Conservation (phyloP, 2,329 filamentous ascomycete genomes). For the Plenodomus biglobosus region DNA sequence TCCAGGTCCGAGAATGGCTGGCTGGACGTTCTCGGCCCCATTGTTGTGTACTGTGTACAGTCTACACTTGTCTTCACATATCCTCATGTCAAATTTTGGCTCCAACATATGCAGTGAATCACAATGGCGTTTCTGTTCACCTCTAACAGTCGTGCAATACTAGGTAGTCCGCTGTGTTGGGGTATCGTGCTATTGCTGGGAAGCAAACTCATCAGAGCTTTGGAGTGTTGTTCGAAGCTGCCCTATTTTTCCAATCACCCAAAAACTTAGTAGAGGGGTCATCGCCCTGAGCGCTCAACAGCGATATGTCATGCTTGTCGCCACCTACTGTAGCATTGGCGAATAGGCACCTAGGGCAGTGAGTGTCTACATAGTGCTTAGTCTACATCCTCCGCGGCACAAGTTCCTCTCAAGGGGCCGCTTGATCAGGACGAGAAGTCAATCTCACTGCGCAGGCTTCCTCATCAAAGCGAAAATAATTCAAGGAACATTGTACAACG, state of each 20-base stretch:
- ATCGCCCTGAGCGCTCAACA: slow-evolving; percentile 20
- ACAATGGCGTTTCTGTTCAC: background rate
- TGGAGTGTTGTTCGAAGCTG: too few species aligned
- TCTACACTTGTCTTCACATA: background rate
- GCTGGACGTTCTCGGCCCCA: background rate
- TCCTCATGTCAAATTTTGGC: background rate
- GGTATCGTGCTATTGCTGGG: slow-evolving; percentile 12
- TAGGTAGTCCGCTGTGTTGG: slow-evolving; percentile 17
- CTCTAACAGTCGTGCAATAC: background rate
- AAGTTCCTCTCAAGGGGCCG: too few species aligned
- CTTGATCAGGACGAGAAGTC: too few species aligned
- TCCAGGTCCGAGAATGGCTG: slow-evolving; percentile 6
- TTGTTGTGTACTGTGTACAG: too few species aligned
- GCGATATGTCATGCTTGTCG: slow-evolving; percentile 18
- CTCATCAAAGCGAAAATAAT: too few species aligned
- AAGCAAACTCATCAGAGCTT: background rate
- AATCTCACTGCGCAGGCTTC: too few species aligned
- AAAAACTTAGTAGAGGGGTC: slow-evolving; percentile 12
- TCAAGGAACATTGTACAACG: too few species aligned
- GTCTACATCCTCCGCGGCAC: too few species aligned
- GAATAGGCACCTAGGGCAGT: slow-evolving; percentile 15
- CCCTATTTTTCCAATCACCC: background rate
- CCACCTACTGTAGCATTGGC: slow-evolving; percentile 26
- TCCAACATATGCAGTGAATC: background rate
- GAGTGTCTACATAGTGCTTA: too few species aligned